phyloP scores from a whole-genome alignment of 495 filamentous ascomycete species.

The Xylaria palmicola region DNA sequence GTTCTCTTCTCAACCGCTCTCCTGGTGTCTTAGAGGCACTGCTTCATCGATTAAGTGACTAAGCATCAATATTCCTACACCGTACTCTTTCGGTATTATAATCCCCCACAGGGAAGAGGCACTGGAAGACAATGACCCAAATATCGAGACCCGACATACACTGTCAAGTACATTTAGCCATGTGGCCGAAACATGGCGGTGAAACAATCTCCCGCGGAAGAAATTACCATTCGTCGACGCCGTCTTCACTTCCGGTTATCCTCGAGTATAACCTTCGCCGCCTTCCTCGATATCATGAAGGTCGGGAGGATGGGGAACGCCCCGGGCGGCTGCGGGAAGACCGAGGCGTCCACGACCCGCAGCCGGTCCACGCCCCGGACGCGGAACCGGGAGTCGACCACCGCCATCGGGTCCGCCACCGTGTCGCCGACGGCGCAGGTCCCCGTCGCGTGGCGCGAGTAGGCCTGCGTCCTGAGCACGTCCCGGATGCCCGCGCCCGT shows the following conservation, averaged over 20 bases:
- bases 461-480: constrained; percentile 40
- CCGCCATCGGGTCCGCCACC: constrained; percentile 44
- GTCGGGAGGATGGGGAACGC: constrained; percentile 61
- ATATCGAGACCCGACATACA: background rate
- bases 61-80: background rate
- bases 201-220: too few species aligned
- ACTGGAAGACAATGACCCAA: background rate
- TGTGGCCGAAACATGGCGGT: too few species aligned
- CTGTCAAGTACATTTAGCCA: background rate
- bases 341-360: constrained; percentile 56
- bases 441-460: constrained; percentile 51
- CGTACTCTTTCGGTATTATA: background rate
- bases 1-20: background rate
- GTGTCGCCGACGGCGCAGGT: constrained; percentile 54
- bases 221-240: too few species aligned
- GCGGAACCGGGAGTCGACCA: constrained; percentile 53
- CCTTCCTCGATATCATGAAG: constrained; percentile 60
- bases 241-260: background rate
- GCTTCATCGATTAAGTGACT: background rate
- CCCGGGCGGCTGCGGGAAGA: constrained; percentile 55
- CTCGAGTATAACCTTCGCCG: constrained; percentile 50
- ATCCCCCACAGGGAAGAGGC: background rate
- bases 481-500: constrained; percentile 34
- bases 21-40: background rate
- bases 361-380: constrained; percentile 53